These are phyloP conservation scores for Ascochyta viciae-villosae DNA, from an alignment of 2,329 filamentous ascomycete genomes.

Conservation along the genomic window DNA sequence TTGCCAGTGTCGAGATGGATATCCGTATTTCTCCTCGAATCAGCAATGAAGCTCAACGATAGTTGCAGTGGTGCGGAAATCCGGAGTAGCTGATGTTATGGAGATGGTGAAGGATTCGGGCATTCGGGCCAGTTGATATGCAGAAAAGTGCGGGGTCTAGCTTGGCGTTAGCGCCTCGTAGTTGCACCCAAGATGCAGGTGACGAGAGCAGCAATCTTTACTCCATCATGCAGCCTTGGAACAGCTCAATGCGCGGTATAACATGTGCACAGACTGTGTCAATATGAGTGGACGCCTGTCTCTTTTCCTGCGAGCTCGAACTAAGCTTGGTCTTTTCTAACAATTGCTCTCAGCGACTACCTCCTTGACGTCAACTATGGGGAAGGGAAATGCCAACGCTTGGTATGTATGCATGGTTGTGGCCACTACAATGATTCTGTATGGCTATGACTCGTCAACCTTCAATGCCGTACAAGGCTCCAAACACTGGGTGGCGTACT, in stretches of 20 bases:
- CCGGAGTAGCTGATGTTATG: background rate
- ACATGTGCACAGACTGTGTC: background rate
- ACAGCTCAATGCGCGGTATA: background rate
- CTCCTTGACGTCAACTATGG: background rate
- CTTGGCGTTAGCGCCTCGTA: background rate
- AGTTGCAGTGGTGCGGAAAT: background rate
- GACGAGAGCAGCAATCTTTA: background rate
- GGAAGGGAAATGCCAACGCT: background rate
- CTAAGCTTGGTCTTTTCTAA: too few relatives aligned
- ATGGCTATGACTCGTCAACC: constrained; percentile 6
- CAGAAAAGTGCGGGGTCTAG: constrained; percentile 4
- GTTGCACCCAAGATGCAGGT: background rate
- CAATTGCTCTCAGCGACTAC: background rate
- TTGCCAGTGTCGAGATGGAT: too few relatives aligned
- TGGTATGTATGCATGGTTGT: constrained; percentile 8
- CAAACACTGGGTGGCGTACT: background rate
- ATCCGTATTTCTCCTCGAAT: background rate
- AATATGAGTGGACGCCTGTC: background rate
- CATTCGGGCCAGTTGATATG: background rate
- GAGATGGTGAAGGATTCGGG: background rate
- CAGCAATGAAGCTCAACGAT: too few relatives aligned
- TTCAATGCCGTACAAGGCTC: constrained; percentile 8
- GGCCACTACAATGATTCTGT: constrained; percentile 6
- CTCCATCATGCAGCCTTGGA: background rate
- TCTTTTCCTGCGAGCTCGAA: background rate